Percentiles rank a stretch among this genome's conserved stretches.
phyloP scores from a whole-genome alignment of 2,329 filamentous ascomycete species.

The Graphilbum ipis-grandicollis region DNA sequence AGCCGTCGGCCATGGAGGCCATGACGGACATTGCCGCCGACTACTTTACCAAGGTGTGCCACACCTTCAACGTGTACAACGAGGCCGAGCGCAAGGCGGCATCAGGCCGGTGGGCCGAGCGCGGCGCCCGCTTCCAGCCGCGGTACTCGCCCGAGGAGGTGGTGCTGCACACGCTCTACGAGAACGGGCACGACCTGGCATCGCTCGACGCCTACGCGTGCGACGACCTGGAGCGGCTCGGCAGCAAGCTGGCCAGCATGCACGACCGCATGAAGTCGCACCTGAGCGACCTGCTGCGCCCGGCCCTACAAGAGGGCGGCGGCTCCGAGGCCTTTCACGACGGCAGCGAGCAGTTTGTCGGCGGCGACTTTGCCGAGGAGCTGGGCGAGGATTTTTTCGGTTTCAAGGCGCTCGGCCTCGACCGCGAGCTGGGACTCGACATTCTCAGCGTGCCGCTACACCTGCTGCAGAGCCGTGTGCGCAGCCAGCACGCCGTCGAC shows the following conservation, averaged over 20 bases:
- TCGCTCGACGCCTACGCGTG: slow-evolving; percentile 72
- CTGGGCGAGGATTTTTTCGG: slow-evolving; percentile 98
- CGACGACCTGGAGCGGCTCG: slow-evolving; percentile 80
- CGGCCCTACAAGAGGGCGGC: slow-evolving; percentile 65
- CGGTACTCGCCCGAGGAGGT: slow-evolving; percentile 73
- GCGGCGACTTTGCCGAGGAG: slow-evolving; percentile 93
- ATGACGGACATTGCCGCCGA: slow-evolving; percentile 79
- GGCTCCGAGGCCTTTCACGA: slow-evolving; percentile 86
- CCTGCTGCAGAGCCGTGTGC: slow-evolving; percentile 78
- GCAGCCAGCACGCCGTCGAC: slow-evolving; percentile 69
- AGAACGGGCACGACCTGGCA: slow-evolving; percentile 70
- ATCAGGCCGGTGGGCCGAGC: slow-evolving; percentile 19
- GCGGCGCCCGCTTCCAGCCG: slow-evolving; percentile 32
- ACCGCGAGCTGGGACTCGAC: slow-evolving; percentile 76
- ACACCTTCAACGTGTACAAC: slow-evolving; percentile 64
- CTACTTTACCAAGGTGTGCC: slow-evolving; percentile 73
- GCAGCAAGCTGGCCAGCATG: slow-evolving; percentile 60
- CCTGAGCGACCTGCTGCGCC: slow-evolving; percentile 80
- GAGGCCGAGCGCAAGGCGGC: slow-evolving; percentile 63
- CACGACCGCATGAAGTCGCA: slow-evolving; percentile 93
- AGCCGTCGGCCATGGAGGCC: slow-evolving; percentile 81
- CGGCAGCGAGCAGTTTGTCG: slow-evolving; percentile 90
- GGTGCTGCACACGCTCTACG: slow-evolving; percentile 67
- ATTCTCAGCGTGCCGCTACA: slow-evolving; percentile 85
- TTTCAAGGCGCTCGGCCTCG: slow-evolving; percentile 85